Conservation (phyloP, 164 flowering plant species). For the Umbellularia californica region DNA sequence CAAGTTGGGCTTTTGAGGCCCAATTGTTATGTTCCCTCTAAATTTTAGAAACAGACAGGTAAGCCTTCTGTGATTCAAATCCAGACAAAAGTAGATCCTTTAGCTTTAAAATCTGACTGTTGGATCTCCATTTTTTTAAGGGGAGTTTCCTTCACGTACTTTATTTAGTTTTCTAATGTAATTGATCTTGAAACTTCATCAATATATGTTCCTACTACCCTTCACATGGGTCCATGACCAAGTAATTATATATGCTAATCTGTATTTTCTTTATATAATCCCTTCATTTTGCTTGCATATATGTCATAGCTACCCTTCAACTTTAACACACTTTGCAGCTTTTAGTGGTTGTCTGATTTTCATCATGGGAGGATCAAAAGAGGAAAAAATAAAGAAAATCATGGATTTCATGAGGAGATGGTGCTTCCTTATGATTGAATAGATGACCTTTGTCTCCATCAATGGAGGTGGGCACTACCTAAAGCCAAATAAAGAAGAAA, state of each 20-base stretch:
- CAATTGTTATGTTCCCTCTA: background rate
- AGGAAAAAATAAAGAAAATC: background rate
- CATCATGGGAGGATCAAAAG: background rate
- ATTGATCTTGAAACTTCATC: background rate
- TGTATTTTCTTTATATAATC: background rate
- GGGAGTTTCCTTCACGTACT: too few relatives aligned
- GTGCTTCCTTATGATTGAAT: slow-evolving; percentile 34
- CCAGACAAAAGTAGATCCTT: background rate
- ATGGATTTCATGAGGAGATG: background rate
- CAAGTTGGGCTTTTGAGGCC: background rate
- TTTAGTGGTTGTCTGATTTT: background rate
- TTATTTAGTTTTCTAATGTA: background rate
- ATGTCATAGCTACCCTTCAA: background rate
- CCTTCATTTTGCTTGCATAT: background rate
- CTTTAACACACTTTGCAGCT: slow-evolving; percentile 1
- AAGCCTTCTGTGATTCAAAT: too few relatives aligned
- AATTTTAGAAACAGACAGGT: too few relatives aligned
- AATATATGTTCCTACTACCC: background rate
- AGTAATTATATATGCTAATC: background rate
- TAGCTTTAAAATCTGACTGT: too few relatives aligned
- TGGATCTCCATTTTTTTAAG: too few relatives aligned
- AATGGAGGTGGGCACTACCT: slow-evolving; percentile 25
- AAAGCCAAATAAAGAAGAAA: slow-evolving; percentile 11
- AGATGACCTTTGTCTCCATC: slow-evolving; percentile 53
- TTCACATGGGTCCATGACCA: background rate